These are phyloP conservation scores for Chaetomium sp. DNA, from an alignment of 2,329 filamentous ascomycete genomes.

Conservation along the genomic window DNA sequence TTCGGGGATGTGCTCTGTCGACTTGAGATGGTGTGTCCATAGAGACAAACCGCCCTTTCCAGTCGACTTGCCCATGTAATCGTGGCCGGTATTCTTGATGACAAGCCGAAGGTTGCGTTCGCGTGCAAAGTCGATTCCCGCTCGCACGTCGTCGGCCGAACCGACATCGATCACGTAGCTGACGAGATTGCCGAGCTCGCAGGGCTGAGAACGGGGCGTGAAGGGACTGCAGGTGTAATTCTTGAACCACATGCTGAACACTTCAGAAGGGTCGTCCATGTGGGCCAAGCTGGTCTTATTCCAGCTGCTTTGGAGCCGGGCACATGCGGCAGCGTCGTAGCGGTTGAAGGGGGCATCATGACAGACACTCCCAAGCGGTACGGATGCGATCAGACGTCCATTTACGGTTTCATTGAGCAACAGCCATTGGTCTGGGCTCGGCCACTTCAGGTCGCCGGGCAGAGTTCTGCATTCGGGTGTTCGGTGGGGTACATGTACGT, in stretches of 20 bases:
- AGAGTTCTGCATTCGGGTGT: background rate
- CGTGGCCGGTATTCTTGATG: slow-evolving; percentile 40
- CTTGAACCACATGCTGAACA: background rate
- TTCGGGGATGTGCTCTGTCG: slow-evolving; percentile 23
- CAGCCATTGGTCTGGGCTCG: background rate
- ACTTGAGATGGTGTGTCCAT: slow-evolving; percentile 37
- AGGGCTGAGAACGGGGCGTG: background rate
- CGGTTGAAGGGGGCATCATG: background rate
- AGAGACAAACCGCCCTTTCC: slow-evolving; percentile 32
- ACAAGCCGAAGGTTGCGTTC: slow-evolving; percentile 39
- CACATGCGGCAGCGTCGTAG: background rate
- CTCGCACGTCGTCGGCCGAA: background rate
- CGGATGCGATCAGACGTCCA: background rate
- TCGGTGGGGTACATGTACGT: background rate
- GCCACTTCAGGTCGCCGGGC: background rate
- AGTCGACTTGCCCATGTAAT: slow-evolving; percentile 32
- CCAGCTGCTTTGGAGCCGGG: background rate
- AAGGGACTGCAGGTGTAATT: background rate
- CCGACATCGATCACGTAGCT: background rate
- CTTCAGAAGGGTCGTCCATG: background rate
- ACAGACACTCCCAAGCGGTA: background rate
- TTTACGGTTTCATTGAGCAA: background rate
- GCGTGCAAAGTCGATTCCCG: slow-evolving; percentile 30
- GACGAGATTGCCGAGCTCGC: background rate
- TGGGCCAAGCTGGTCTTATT: background rate